phyloP scores from a whole-genome alignment of 2,329 filamentous ascomycete genomes.

The Penicillium paneum region DNA sequence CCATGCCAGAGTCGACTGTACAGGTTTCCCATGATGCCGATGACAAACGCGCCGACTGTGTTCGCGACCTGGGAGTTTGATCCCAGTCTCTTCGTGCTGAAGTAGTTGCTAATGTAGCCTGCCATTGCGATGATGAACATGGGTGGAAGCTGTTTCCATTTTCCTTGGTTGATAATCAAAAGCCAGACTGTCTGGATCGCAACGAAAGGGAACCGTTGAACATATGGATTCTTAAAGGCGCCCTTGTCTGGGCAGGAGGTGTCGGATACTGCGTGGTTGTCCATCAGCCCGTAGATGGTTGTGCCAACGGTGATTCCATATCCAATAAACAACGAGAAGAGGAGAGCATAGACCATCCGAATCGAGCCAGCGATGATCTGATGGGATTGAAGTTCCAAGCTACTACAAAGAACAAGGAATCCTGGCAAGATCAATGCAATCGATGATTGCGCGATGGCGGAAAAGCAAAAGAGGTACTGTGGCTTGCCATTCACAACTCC shows the following conservation, averaged over 20 bases:
- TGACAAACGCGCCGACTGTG: conserved; percentile 69
- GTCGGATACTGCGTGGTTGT: conserved; percentile 50
- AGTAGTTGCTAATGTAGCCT: conserved; percentile 62
- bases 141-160: conserved; percentile 71
- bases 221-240: conserved; percentile 33
- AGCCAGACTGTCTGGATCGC: conserved; percentile 69
- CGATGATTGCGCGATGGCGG: conserved; percentile 64
- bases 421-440: conserved; percentile 69
- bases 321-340: conserved; percentile 67
- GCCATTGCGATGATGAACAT: conserved; percentile 71
- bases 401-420: conserved; percentile 57
- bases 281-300: conserved; percentile 59
- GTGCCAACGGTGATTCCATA: conserved; percentile 67
- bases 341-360: conserved; percentile 49
- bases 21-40: conserved; percentile 73
- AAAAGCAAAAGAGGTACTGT: conserved; percentile 63
- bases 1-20: conserved; percentile 71
- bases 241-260: conserved; percentile 43
- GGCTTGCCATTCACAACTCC: conserved; percentile 31
- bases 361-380: conserved; percentile 65
- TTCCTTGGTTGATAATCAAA: conserved; percentile 75
- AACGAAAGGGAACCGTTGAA: conserved; percentile 67
- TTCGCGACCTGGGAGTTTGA: conserved; percentile 71
- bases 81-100: conserved; percentile 52
- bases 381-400: conserved; percentile 64